Conservation (phyloP, 306 rosid genomes). For the Corylus avellana region DNA sequence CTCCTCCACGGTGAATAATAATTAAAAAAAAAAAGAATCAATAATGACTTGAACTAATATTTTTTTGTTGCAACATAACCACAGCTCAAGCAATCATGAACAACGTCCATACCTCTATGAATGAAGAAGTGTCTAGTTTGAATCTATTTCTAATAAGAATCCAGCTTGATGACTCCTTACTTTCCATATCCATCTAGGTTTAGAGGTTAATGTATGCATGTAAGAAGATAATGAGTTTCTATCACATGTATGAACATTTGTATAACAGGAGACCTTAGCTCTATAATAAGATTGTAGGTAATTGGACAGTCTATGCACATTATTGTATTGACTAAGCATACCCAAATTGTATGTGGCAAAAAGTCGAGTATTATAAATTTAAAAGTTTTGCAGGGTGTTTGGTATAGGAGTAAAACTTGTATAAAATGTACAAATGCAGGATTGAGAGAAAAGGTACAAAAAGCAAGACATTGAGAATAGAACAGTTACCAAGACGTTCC, state of each 20-base stretch:
- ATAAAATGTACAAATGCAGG: conserved; percentile 8
- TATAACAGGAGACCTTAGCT: neutral
- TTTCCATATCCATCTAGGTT: neutral
- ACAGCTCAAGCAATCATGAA: neutral
- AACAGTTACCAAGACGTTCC: conserved; percentile 65
- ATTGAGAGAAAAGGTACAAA: conserved; percentile 16
- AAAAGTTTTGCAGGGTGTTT: conserved; percentile 13
- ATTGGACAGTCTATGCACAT: neutral
- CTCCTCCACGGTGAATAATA: neutral
- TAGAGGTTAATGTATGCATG: neutral
- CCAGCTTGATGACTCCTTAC: neutral
- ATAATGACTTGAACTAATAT: neutral
- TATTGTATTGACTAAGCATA: neutral
- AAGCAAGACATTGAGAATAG: conserved; percentile 9
- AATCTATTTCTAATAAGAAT: neutral
- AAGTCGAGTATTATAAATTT: neutral
- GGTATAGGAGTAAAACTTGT: conserved; percentile 11
- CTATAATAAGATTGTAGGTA: neutral
- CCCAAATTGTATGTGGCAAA: neutral
- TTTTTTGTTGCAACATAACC: neutral
- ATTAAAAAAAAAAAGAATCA: neutral
- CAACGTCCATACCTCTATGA: neutral
- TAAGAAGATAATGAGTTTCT: neutral
- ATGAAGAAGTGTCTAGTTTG: neutral
- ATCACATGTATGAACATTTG: neutral